Percentiles rank a stretch among this genome's conserved stretches.
Evolutionary conservation across 2,329 filamentous ascomycete genomes (phyloP).

Genomic region (Aspergillus clavatus): DNA sequence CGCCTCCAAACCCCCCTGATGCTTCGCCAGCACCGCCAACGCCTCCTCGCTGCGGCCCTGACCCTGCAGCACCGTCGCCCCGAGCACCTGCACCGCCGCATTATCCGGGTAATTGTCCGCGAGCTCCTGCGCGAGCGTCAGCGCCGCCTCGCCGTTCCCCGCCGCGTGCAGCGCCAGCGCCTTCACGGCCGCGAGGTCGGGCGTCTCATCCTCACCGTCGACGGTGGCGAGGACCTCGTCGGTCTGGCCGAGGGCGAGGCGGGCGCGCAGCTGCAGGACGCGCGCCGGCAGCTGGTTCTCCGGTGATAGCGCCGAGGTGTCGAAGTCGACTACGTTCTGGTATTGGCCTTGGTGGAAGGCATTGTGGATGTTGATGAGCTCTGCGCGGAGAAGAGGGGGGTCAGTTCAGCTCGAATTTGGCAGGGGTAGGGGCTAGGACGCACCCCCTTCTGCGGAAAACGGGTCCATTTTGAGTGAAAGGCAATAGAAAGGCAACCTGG

Average conservation of each 20-base stretch:
- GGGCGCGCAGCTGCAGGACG: conserved; percentile 74
- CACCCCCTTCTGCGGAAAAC: conserved; percentile 60
- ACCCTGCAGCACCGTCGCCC: conserved; percentile 74
- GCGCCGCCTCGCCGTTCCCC: conserved; percentile 59
- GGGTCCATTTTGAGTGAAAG: conserved; percentile 51
- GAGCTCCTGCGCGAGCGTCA: conserved; percentile 62
- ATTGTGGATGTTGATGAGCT: conserved; percentile 64
- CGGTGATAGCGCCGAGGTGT: conserved; percentile 70
- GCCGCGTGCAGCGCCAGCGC: conserved; percentile 65
- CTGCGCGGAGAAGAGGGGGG: conserved; percentile 34
- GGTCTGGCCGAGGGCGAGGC: conserved; percentile 75
- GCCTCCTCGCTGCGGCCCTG: conserved; percentile 82
- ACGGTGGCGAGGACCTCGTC: conserved; percentile 65
- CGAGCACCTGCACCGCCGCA: conserved; percentile 71
- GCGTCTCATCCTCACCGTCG: conserved; percentile 59
- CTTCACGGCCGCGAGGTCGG: conserved; percentile 71
- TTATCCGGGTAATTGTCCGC: conserved; percentile 66
- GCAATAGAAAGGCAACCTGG: no score
- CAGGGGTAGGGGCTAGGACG: conserved; percentile 8
- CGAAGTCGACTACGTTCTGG: conserved; percentile 78
- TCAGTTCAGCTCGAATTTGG: conserved; percentile 8
- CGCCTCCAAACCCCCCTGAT: conserved; percentile 77
- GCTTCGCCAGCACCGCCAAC: conserved; percentile 69
- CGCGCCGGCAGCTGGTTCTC: conserved; percentile 73
- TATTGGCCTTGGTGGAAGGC: conserved; percentile 75